Base-by-base conservation (phyloP, 176 grass and related monocot species). In the Neostapfia colusana region DNA sequence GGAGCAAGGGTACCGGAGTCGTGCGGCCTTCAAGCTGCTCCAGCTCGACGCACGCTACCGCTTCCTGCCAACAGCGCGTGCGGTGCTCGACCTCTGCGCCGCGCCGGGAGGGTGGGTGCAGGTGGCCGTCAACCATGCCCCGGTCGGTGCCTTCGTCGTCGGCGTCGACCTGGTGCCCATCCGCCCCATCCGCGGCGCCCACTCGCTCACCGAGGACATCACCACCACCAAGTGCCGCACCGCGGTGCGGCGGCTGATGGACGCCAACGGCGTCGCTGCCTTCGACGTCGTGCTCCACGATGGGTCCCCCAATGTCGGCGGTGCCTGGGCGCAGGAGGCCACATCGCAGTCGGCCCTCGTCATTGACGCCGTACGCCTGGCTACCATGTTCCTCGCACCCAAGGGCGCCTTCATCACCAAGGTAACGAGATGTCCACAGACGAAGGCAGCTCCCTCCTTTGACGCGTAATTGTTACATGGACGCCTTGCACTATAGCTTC, bases 241-340 rank as follows among this genome's bases (percentile, higher is more conserved):
- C 28, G 85, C 87, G 8, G 85, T 99, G 31, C 85, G 82, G 76
- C 87, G 90, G 73, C 83, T 92, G 9, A 88, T 99, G 87, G 87
- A 95, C 16, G n/a, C 86, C 67, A 89, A 92, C 39, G 91, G 85
- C 8, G 84, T 82, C 4, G 27, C 87, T 12, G 74, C 87, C 21
- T 99, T 99, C 41, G 89, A 99, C 49, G 87, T 95, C 10, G 88
- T 99, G 37, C 81, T 99, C 37, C 95, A 99, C 78, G 95, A 99
- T 26, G 95, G 92, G 1, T 99, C 95, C 10, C 95, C 95, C 23
- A 99, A 99, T 69, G 87, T 99, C 16, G 95, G 95, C 2, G 95
- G 91, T 1, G 89, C 89, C 38, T 99, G 95, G 92, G 67, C 95
- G 31, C 89, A 95, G 87, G 95, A 99, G 61, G 95, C 95, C 65